phyloP scores from a whole-genome alignment of 441 rosid species.

The Jatropha multifida region DNA sequence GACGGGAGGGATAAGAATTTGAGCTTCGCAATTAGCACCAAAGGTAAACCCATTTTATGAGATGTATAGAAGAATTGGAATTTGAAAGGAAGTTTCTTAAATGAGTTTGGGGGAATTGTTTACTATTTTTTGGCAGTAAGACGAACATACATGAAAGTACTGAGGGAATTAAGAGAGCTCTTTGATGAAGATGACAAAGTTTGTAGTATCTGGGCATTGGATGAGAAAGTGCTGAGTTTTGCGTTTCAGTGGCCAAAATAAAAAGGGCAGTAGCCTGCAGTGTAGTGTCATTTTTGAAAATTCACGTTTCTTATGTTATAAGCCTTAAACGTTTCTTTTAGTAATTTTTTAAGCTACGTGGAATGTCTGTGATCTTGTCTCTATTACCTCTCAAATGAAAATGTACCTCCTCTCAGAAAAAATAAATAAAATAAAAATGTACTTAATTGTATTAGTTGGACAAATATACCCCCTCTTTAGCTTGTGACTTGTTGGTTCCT shows the following conservation, averaged over 20 bases:
- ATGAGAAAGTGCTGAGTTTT: not conserved
- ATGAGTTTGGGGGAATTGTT: not conserved
- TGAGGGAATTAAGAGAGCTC: too few species aligned
- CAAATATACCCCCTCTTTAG: too few species aligned
- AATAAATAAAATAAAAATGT: too few species aligned
- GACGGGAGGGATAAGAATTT: slow-evolving; percentile 21
- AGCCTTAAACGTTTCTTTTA: too few species aligned
- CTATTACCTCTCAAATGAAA: too few species aligned
- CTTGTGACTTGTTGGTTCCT: too few species aligned
- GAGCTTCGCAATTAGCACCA: slow-evolving; percentile 35
- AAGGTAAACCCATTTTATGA: slow-evolving; percentile 33
- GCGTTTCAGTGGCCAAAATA: not conserved
- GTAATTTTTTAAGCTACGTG: too few species aligned
- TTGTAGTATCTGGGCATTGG: not conserved
- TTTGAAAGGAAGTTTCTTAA: not conserved
- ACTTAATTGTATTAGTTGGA: too few species aligned
- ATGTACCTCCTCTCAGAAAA: too few species aligned
- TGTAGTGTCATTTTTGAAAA: too few species aligned
- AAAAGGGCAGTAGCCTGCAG: not conserved
- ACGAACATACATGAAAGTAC: not conserved
- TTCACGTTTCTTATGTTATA: too few species aligned
- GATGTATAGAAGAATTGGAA: not conserved
- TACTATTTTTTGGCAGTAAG: not conserved
- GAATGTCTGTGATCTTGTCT: too few species aligned
- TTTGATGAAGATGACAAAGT: not conserved